Evolutionary conservation across 139 green algal genomes (phyloP).

Genomic region (Chlorella sp.): DNA sequence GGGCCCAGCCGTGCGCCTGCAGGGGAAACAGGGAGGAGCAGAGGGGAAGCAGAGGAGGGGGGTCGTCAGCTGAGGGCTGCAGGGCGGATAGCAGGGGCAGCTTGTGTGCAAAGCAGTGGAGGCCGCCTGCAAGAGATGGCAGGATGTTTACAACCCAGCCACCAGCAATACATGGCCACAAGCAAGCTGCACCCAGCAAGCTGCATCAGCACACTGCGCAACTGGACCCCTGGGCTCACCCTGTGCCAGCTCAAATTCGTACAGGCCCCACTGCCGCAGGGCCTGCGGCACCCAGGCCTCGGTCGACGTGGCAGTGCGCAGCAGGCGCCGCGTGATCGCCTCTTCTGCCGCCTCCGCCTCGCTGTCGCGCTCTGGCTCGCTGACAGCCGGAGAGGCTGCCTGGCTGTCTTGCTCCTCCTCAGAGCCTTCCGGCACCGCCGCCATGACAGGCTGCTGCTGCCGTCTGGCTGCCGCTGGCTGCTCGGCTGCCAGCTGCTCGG

Average conservation of each 20-base stretch:
- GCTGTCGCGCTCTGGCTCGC: neutral
- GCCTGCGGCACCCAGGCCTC: constrained; percentile 20
- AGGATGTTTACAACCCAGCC: too few species aligned
- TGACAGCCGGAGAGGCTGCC: neutral
- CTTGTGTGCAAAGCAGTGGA: too few species aligned
- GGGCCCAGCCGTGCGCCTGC: neutral
- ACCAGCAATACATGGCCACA: too few species aligned
- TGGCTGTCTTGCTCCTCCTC: too few species aligned
- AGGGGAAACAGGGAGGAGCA: neutral
- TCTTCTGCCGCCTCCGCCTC: neutral
- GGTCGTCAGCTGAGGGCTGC: too few species aligned
- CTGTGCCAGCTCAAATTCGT: constrained; percentile 13
- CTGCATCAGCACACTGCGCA: neutral
- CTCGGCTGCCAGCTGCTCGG: neutral
- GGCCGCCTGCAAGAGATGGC: too few species aligned
- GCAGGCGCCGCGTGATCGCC: neutral
- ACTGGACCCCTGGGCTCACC: neutral
- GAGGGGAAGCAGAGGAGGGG: neutral
- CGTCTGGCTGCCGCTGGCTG: neutral
- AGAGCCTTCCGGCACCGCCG: too few species aligned
- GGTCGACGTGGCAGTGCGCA: neutral
- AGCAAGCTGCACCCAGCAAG: too few species aligned
- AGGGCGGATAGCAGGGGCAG: too few species aligned
- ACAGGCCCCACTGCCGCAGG: neutral
- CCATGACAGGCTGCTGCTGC: neutral